Evolutionary conservation across 2,329 filamentous ascomycete species (phyloP), one percentile per base, ranked within the genome.

Genomic region (Fusarium sp.): DNA sequence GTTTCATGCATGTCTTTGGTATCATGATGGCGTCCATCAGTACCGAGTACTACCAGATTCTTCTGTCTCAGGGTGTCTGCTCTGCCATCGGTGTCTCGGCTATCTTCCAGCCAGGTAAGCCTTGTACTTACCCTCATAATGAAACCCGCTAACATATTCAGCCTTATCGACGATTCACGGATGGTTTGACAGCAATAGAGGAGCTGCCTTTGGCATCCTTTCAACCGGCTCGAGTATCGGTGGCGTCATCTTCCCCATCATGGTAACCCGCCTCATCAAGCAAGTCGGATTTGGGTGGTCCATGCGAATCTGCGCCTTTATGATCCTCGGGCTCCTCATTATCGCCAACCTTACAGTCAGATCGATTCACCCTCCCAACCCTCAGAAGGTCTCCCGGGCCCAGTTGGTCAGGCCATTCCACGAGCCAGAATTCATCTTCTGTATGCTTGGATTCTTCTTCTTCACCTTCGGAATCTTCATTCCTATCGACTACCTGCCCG

Each of bases 21-120:
- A 77, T 92, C 10, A 91, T 92, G 88, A 91, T 92, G 89, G 84
- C 88, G 0, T 87, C 85, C 13, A 79, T 92, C 13, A 76, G 77
- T n/a, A 81, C 70, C 0, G 62, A 83, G 47, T 85, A 85, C 74
- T 85, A 82, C 55, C 83, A 85, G 49, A 79, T 85, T 59, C 77
- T 85, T 15, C 74, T 85, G 2, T 73, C 82, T 1, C 84, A 85
- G 60, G 81, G 81, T 9, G 75, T 84, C 1, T 83, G 79, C 61
- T 82, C 80, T 3, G 81, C 81, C 14, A 77, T 85, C 28, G 82
- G 83, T 20, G 80, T 80, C 14, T 76, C 79, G 1, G 79, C 79
- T 24, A 78, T 83, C 48, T 82, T 82, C 33, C 78, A 81, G 51
- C 80, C 81, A 36, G 66, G 79, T 79, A 62, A 48, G 72, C 55